phyloP scores from a whole-genome alignment of 1,284 basidiomycete species.

The Austroboletus novae-zelandiae region DNA sequence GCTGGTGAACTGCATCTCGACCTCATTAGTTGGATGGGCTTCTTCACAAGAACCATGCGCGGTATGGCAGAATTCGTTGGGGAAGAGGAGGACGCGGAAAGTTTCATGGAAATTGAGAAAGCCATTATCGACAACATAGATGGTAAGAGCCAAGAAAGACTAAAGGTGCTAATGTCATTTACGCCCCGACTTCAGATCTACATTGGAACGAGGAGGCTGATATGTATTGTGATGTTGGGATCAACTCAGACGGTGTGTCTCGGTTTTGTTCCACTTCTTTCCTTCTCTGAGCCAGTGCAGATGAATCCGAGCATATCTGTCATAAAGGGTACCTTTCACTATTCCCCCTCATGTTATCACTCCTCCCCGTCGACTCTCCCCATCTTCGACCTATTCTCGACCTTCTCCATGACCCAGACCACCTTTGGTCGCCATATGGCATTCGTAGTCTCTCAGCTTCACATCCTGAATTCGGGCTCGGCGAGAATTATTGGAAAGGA shows the following conservation, averaged over 20 bases:
- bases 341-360: slow-evolving; percentile 85
- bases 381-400: slow-evolving; percentile 80
- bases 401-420: slow-evolving; percentile 72
- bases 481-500: slow-evolving; percentile 96
- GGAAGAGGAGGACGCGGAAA: slow-evolving; percentile 74
- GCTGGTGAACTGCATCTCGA: slow-evolving; percentile 91
- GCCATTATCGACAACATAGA: slow-evolving; percentile 86
- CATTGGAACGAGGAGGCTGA: slow-evolving; percentile 88
- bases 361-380: slow-evolving; percentile 73
- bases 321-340: slow-evolving; percentile 91
- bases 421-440: slow-evolving; percentile 90
- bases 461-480: slow-evolving; percentile 86
- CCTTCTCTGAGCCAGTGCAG: slow-evolving; percentile 40
- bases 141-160: slow-evolving; percentile 44
- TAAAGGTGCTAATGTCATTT: slow-evolving; percentile 4
- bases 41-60: slow-evolving; percentile 87
- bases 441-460: slow-evolving; percentile 82
- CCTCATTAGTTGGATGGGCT: slow-evolving; percentile 93
- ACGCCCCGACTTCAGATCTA: slow-evolving; percentile 54
- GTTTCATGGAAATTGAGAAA: slow-evolving; percentile 74
- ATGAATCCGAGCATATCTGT: slow-evolving; percentile 88
- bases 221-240: slow-evolving; percentile 91
- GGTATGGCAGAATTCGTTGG: slow-evolving; percentile 83
- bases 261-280: slow-evolving; percentile 9
- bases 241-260: slow-evolving; percentile 73